Conservation (phyloP, 2,329 filamentous ascomycete species). For the Xylariaceae sp. region DNA sequence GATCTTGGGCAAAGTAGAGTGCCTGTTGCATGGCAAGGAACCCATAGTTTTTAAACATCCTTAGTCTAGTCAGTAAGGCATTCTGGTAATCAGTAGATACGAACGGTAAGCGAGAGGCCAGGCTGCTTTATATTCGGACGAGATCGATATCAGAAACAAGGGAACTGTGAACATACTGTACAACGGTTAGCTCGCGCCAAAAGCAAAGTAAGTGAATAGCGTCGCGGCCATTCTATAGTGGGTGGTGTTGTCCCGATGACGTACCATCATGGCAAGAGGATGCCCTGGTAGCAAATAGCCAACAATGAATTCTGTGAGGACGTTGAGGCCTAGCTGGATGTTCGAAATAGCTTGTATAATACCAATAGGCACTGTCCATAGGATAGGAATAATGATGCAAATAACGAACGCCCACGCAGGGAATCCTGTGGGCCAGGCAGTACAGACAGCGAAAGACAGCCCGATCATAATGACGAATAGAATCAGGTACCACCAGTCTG, state of each 20-base stretch:
- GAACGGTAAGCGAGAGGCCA: background rate
- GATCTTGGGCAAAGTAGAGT: slow-evolving; percentile 67
- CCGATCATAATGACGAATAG: slow-evolving; percentile 60
- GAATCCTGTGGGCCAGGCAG: slow-evolving; percentile 62
- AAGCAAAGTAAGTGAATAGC: background rate
- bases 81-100: background rate
- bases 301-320: slow-evolving; percentile 74
- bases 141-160: background rate
- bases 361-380: slow-evolving; percentile 54
- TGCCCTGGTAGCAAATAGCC: slow-evolving; percentile 75
- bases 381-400: slow-evolving; percentile 61
- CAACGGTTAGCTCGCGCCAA: background rate
- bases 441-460: slow-evolving; percentile 60
- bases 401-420: slow-evolving; percentile 64
- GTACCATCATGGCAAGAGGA: slow-evolving; percentile 71
- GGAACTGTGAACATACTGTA: slow-evolving; percentile 2
- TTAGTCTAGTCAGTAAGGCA: background rate
- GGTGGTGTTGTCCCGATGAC: too few species aligned
- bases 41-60: slow-evolving; percentile 75
- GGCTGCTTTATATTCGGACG: background rate
- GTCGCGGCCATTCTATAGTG: too few species aligned
- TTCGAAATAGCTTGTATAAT: slow-evolving; percentile 67
- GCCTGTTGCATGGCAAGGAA: slow-evolving; percentile 72
- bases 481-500: slow-evolving; percentile 64
- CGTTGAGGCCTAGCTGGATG: slow-evolving; percentile 66